A percentile compares a stretch with the other conserved stretches of the same genome.
These are phyloP conservation scores for Nicotiana attenuata DNA, from an alignment of 257 asterid species.

Conservation along the genomic window DNA sequence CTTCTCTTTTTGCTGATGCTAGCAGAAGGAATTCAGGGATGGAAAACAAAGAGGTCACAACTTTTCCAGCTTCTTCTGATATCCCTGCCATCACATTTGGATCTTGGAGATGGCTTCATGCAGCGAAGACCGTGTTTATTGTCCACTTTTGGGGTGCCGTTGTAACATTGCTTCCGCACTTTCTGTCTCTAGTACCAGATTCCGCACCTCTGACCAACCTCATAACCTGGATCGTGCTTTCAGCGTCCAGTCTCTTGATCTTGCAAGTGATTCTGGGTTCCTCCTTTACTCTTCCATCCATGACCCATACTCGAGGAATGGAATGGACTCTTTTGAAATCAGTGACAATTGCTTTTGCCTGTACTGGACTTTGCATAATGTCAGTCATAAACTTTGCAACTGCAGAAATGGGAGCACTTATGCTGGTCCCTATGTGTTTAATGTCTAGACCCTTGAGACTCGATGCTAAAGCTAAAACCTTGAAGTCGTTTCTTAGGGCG, in stretches of 20 bases:
- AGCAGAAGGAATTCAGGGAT: constrained; percentile 15
- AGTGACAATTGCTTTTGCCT: constrained; percentile 67
- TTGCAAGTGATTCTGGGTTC: constrained; percentile 33
- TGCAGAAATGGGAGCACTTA: constrained; percentile 83
- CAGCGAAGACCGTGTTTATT: constrained; percentile 60
- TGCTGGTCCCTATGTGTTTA: constrained; percentile 84
- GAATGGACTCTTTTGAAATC: constrained; percentile 77
- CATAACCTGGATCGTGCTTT: constrained; percentile 40
- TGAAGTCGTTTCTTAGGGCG: constrained; percentile 30
- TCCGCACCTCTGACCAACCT: constrained; percentile 50
- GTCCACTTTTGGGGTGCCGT: constrained; percentile 78
- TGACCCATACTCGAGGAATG: constrained; percentile 23
- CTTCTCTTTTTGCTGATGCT: constrained; percentile 66
- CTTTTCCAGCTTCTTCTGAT: constrained; percentile 22
- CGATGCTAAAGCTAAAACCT: constrained; percentile 18
- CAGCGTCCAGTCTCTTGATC: constrained; percentile 45
- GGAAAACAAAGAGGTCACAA: constrained; percentile 21
- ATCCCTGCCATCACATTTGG: constrained; percentile 31
- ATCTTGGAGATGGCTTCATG: constrained; percentile 86
- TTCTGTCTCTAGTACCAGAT: constrained; percentile 38
- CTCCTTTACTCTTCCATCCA: constrained; percentile 11
- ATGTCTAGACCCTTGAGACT: constrained; percentile 55
- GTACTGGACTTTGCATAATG: constrained; percentile 87
- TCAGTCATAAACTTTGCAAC: constrained; percentile 89
- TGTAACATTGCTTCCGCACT: constrained; percentile 62